Base-by-base conservation (phyloP, 345 rosid genomes). In the Aquilaria yunnanensis region DNA sequence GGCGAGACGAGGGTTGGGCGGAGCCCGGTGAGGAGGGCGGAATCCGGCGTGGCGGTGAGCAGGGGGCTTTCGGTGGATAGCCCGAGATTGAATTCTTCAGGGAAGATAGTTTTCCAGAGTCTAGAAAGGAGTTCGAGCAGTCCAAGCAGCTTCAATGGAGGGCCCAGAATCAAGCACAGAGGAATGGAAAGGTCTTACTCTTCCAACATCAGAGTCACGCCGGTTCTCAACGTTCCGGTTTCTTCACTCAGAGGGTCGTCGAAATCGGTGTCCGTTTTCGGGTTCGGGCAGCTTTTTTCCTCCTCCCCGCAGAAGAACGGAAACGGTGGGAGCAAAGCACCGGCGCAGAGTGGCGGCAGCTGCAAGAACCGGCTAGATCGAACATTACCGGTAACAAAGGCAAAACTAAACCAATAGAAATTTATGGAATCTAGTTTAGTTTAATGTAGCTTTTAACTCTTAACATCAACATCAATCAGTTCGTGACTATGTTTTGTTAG, bases 101-200 rank as follows among this genome's bases (percentile, higher is more conserved):
- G 99, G 49, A 94, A 91, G 63, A 82, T 94, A 34, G 92, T 94
- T 65, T 94, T 90, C 66, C 93, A 94, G 67, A 83, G 88, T 74
- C 68, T 94, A 66, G 97, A 84, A 78, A 81, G 99, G 76, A 94
- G 99, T 62, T 88, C 97, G 1, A 94, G 99, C 62, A 94, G 97
- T 73, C 99, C 99, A 6, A 88, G 99, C 49, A 88, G 85, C 70
- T 90, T 90, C 74, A 92, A 89, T 10, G 97, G 98, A 13, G 96
- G 96, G 6, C 92, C 92, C 2, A 87, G 86, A 50, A 67, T 66
- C 66, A 88, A 88, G 66, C 87, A 85, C 60, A 79, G 89, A 61
- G 96, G 96, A 2, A 81, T 94, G 88, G 97, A 88, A 74, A 78
- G 97, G 70, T 94, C 96, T 29, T 82, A 94, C 70, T 90, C 97